Evolutionary conservation across 345 rosid genomes (phyloP).

Genomic region (Moricandia moricandioides): DNA sequence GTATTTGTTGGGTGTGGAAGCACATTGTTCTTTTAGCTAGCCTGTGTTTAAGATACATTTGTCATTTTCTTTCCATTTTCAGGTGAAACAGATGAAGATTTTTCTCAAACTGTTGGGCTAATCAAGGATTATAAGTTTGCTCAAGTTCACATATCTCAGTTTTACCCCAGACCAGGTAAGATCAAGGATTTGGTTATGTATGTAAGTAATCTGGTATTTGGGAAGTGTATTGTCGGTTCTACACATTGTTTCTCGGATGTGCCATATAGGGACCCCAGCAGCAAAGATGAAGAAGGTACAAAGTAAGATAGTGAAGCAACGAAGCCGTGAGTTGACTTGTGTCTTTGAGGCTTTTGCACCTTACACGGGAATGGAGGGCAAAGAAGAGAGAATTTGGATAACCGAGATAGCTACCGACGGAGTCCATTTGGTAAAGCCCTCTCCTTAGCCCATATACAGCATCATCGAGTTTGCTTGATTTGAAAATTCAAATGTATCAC

Average conservation of each 20-base stretch:
- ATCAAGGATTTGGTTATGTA: neutral
- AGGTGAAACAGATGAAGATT: conserved; percentile 95
- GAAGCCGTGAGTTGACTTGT: conserved; percentile 86
- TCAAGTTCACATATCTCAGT: conserved; percentile 96
- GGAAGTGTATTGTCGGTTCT: neutral
- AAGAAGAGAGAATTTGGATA: conserved; percentile 90
- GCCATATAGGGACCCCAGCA: conserved; percentile 73
- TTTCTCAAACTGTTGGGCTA: conserved; percentile 69
- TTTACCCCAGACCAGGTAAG: conserved; percentile 93
- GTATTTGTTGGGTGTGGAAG: neutral
- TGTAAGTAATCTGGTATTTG: neutral
- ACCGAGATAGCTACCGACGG: conserved; percentile 88
- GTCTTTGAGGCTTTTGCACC: conserved; percentile 89
- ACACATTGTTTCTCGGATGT: neutral
- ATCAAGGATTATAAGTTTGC: conserved; percentile 71
- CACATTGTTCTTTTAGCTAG: neutral
- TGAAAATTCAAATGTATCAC: neutral
- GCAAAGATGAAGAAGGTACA: conserved; percentile 96
- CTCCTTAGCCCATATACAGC: neutral
- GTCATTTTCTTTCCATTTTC: conserved; percentile 18
- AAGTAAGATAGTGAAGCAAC: conserved; percentile 73
- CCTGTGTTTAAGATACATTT: conserved; percentile 1
- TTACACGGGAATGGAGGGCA: conserved; percentile 76
- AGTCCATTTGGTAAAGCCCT: conserved; percentile 67
- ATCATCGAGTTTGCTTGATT: neutral